A percentile compares a stretch with the other conserved stretches of the same genome.
Conservation (phyloP, 2,329 filamentous ascomycete species). For the Colletotrichum sublineola region DNA sequence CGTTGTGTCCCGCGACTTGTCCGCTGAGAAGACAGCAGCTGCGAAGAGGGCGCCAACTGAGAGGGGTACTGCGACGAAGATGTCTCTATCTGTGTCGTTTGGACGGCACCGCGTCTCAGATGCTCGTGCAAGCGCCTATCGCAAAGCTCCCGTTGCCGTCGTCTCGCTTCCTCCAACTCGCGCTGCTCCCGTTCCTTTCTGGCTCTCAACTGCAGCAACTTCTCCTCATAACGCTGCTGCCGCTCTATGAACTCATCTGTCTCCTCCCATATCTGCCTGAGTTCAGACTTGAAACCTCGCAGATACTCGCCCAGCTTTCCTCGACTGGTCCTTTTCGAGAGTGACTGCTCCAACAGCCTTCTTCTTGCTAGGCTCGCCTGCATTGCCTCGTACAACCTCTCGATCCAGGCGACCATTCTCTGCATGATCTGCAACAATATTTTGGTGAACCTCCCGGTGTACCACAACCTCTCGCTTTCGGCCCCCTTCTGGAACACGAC, state of each 20-base stretch:
- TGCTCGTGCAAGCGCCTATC: constrained; percentile 20
- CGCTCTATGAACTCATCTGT: constrained; percentile 3
- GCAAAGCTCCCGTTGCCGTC: constrained; percentile 30
- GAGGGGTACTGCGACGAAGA: background rate
- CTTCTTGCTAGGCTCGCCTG: background rate
- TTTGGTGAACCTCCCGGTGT: constrained; percentile 29
- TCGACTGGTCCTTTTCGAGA: background rate
- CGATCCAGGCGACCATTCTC: constrained; percentile 24
- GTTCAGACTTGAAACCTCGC: constrained; percentile 16
- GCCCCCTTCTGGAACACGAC: constrained; percentile 27
- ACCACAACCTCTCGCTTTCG: background rate
- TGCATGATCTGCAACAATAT: constrained; percentile 34
- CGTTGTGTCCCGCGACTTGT: background rate
- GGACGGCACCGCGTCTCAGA: background rate
- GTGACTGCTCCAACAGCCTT: constrained; percentile 16
- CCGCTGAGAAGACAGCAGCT: background rate
- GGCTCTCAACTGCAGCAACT: background rate
- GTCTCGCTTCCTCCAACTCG: constrained; percentile 15
- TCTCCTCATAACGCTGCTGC: constrained; percentile 12
- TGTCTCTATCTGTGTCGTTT: background rate
- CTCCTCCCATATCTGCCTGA: background rate
- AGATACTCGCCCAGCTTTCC: constrained; percentile 10
- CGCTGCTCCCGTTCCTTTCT: constrained; percentile 6
- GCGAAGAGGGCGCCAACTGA: background rate
- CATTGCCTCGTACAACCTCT: constrained; percentile 23